phyloP scores from a whole-genome alignment of 257 asterid species.

The Prunella vulgaris region DNA sequence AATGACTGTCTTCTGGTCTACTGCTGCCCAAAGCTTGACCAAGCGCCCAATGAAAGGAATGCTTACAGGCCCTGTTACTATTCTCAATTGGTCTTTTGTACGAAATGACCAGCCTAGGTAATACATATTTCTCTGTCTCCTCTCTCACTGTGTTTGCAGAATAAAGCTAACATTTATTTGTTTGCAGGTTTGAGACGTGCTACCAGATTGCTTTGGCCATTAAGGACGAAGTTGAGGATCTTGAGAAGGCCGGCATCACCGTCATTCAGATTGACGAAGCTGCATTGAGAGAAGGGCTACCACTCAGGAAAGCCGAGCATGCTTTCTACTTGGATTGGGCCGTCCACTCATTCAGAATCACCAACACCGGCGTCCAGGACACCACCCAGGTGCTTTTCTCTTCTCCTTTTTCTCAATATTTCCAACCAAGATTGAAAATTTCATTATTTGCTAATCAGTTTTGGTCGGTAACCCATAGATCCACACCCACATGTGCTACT shows the following conservation, averaged over 20 bases:
- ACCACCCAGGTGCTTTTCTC: slow-evolving; percentile 73
- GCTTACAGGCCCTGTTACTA: slow-evolving; percentile 99
- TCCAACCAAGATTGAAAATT: not conserved
- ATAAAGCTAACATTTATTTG: slow-evolving; percentile 7
- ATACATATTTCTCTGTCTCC: not conserved
- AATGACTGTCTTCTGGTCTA: slow-evolving; percentile 98
- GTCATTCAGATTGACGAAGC: slow-evolving; percentile 97
- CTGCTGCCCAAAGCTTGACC: slow-evolving; percentile 96
- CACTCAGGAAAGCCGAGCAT: slow-evolving; percentile 91
- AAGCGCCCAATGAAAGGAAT: slow-evolving; percentile 99
- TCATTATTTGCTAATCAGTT: not conserved
- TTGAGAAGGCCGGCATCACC: slow-evolving; percentile 84
- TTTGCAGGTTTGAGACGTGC: slow-evolving; percentile 75
- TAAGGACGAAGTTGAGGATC: slow-evolving; percentile 97
- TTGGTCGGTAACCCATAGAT: slow-evolving; percentile 38
- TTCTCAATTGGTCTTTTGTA: slow-evolving; percentile 97
- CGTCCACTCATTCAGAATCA: slow-evolving; percentile 96
- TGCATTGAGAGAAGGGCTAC: slow-evolving; percentile 94
- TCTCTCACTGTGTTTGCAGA: not conserved
- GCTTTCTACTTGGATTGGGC: slow-evolving; percentile 97
- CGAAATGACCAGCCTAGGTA: slow-evolving; percentile 98
- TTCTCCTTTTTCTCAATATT: not conserved
- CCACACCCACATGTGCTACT: slow-evolving; percentile 99
- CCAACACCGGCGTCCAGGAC: slow-evolving; percentile 74
- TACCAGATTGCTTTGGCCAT: slow-evolving; percentile 95